Base-by-base conservation (phyloP, 2,329 filamentous ascomycete genomes). In the Phialocephala subalpina region DNA sequence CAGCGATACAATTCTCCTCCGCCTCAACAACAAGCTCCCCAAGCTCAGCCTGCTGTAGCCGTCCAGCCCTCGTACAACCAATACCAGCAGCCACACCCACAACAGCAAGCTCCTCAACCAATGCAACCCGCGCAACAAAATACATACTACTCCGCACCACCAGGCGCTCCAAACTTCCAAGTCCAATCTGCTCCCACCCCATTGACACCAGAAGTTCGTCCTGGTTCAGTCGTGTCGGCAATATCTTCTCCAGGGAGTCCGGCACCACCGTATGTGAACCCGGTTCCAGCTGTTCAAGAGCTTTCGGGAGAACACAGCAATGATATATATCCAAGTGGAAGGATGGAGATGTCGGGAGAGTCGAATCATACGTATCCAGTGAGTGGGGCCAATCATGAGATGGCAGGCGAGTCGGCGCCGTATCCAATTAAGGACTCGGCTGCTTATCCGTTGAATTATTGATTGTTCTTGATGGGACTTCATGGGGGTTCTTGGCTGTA, bases 221-320 rank as follows among this genome's bases (percentile, higher is more conserved):
- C 12, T 42, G 12, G 38, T 12, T 33, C 38, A 22, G 38, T 42
- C 3, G 38, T 42, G 12, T 42, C 42, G 3, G 25, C 53, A n/a
- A 35, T 57, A 6, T 60, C 58, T 18, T 18, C 58, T 2, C 58
- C 58, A 11, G 27, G 16, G 18, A 60, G 58, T 42, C 58, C 58
- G 22, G 58, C 58, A 12, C 58, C 58, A 20, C 58, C 40, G 20
- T 60, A 60, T 42, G 22, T 47, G 3, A 22, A 27, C 27, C 49
- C 11, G 20, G 27, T 52, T 47, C 58, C 58, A 27, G 6, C 40
- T 16, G 58, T 60, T 29, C 58, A 38, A 11, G 58, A 60, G 42
- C 25, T 60, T n/a, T 18, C 11, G 2, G 57, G 36, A 27, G 14
- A 59, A 16, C 12, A n/a, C 14, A 38, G 36, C 14, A n/a, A 42